A percentile compares a stretch with the other conserved stretches of the same genome.
These are phyloP conservation scores for Cercospora sesami DNA, from an alignment of 2,329 filamentous ascomycete genomes.

Conservation along the genomic window DNA sequence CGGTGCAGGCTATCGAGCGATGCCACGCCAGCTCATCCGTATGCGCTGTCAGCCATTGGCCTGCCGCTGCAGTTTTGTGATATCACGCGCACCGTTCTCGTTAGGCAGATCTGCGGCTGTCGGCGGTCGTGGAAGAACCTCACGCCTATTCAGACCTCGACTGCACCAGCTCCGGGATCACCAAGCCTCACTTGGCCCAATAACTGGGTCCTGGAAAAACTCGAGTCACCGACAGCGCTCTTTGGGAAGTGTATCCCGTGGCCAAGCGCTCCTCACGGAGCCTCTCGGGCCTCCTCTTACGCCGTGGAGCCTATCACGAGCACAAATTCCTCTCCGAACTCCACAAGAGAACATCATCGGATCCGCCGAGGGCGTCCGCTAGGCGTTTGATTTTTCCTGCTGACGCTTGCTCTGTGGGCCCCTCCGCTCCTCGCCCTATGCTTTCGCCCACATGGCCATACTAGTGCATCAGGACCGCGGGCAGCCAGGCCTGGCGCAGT, in stretches of 20 bases:
- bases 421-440: constrained; percentile 27
- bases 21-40: neutral
- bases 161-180: neutral
- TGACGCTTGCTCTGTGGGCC: constrained; percentile 13
- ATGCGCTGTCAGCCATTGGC: neutral
- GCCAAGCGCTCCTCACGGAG: constrained; percentile 10
- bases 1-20: neutral
- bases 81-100: constrained; percentile 1
- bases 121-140: constrained; percentile 17
- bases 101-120: constrained; percentile 6
- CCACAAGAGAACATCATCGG: constrained; percentile 18
- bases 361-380: constrained; percentile 9
- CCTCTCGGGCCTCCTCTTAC: constrained; percentile 9
- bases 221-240: constrained; percentile 11
- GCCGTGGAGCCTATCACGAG: constrained; percentile 12
- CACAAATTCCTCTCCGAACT: neutral
- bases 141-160: constrained; percentile 23
- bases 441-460: constrained; percentile 20
- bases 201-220: constrained; percentile 14
- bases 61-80: neutral
- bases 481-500: constrained; percentile 9
- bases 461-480: constrained; percentile 12
- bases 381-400: constrained; percentile 20
- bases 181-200: constrained; percentile 10
- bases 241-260: constrained; percentile 14